A percentile compares a stretch with the other conserved stretches of the same genome.
Conservation (phyloP, 495 filamentous ascomycete genomes). For the Trichoderma gamsii region DNA sequence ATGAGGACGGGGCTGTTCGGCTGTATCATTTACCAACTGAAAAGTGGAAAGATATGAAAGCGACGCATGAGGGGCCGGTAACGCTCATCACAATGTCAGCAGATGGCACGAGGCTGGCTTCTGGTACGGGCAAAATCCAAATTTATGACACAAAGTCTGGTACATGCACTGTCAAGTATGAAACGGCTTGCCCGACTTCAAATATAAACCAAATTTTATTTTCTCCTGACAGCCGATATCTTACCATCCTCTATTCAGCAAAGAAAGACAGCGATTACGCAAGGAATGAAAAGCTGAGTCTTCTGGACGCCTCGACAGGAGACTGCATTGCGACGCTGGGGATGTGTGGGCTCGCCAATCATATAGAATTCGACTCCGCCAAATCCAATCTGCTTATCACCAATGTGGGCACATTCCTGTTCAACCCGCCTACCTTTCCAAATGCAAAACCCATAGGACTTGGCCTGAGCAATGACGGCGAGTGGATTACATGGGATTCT, state of each 20-base stretch:
- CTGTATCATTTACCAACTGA: neutral
- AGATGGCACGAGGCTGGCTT: neutral
- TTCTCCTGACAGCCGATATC: neutral
- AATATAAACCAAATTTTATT: neutral
- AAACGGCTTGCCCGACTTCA: neutral
- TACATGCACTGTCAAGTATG: neutral
- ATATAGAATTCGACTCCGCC: neutral
- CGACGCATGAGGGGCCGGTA: neutral
- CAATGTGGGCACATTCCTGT: neutral
- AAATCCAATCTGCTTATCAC: neutral
- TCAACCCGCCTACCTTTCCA: neutral
- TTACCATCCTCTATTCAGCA: neutral
- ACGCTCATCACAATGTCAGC: neutral
- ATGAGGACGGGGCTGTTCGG: neutral
- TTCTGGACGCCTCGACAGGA: neutral
- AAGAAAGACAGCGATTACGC: no score
- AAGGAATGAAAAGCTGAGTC: no score
- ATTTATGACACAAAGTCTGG: neutral
- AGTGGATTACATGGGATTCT: slow-evolving; percentile 4
- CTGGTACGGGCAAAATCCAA: neutral
- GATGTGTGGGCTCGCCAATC: neutral
- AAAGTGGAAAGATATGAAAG: neutral
- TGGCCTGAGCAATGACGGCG: neutral
- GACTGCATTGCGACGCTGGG: neutral
- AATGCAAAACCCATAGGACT: neutral